phyloP scores from a whole-genome alignment of 148 eudicot species.

The Euryodendron excelsum region DNA sequence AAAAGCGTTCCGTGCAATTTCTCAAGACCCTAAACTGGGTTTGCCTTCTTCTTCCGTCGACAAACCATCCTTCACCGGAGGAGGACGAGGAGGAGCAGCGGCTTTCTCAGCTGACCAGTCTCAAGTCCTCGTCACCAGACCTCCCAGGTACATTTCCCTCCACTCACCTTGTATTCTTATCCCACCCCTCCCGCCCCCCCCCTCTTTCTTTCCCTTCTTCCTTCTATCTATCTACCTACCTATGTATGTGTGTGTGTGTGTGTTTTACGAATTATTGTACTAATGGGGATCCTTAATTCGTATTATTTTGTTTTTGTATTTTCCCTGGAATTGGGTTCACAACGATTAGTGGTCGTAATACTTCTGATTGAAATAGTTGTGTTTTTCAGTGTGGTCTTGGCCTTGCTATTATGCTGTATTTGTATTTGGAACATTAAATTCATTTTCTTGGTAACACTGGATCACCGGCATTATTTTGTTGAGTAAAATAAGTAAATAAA shows the following conservation, averaged over 20 bases:
- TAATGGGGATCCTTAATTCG: background rate
- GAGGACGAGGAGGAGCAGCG: background rate
- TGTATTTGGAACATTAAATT: background rate
- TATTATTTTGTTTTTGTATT: background rate
- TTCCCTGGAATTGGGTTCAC: too few species aligned
- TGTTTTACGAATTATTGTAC: background rate
- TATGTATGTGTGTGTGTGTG: too few species aligned
- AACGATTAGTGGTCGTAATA: background rate
- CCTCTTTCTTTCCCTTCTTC: background rate
- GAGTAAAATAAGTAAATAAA: too few species aligned
- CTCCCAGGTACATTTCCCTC: slow-evolving; percentile 39
- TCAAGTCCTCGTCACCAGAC: slow-evolving; percentile 31
- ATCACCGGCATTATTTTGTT: too few species aligned
- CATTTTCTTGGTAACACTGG: background rate
- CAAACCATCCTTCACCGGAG: slow-evolving; percentile 6
- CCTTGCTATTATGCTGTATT: background rate
- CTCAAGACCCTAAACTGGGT: slow-evolving; percentile 24
- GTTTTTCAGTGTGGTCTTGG: background rate
- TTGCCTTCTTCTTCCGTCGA: slow-evolving; percentile 14
- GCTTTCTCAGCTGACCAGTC: background rate
- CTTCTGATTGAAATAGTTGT: background rate
- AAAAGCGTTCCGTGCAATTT: slow-evolving; percentile 26
- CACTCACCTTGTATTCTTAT: too few species aligned
- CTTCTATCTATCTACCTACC: too few species aligned
- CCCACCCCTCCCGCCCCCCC: too few species aligned